Evolutionary conservation across 2,329 filamentous ascomycete genomes (phyloP).

Genomic region (Pseudodiploospora longispora): DNA sequence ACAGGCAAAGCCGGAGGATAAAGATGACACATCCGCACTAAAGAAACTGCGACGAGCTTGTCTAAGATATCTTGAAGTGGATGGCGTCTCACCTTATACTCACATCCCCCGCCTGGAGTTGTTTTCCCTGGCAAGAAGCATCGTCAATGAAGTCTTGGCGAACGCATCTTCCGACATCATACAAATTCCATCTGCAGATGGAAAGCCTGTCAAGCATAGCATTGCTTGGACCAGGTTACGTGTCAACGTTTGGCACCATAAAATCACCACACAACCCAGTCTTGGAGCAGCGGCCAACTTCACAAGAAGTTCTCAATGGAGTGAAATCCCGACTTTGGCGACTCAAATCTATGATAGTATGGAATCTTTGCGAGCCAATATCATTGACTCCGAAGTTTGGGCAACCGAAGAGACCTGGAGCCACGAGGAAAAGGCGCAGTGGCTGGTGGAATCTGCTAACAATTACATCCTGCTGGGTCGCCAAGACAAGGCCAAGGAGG

Average conservation of each 20-base stretch:
- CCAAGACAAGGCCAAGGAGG: constrained; percentile 64
- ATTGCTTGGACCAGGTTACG: constrained; percentile 59
- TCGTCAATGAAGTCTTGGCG: constrained; percentile 28
- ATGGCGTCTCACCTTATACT: constrained; percentile 80
- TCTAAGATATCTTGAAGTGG: constrained; percentile 62
- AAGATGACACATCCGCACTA: constrained; percentile 12
- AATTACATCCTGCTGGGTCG: constrained; percentile 78
- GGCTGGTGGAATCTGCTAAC: constrained; percentile 73
- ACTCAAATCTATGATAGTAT: constrained; percentile 38
- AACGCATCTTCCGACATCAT: constrained; percentile 16
- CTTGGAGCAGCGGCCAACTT: constrained; percentile 47
- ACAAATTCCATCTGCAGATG: constrained; percentile 15
- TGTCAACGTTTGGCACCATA: constrained; percentile 62
- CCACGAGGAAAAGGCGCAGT: constrained; percentile 52
- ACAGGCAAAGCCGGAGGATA: neutral
- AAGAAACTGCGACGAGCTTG: constrained; percentile 46
- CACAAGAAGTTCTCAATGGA: constrained; percentile 50
- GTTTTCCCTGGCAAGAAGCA: constrained; percentile 60
- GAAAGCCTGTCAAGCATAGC: constrained; percentile 38
- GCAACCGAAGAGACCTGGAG: constrained; percentile 28
- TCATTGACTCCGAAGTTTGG: constrained; percentile 31
- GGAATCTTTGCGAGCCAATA: constrained; percentile 30
- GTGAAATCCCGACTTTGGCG: constrained; percentile 49
- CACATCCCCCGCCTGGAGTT: constrained; percentile 79
- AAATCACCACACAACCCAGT: constrained; percentile 49